Percentiles rank a stretch among this genome's conserved stretches.
phyloP scores from a whole-genome alignment of 805 yeast species.

The Myxozyma neotropica region DNA sequence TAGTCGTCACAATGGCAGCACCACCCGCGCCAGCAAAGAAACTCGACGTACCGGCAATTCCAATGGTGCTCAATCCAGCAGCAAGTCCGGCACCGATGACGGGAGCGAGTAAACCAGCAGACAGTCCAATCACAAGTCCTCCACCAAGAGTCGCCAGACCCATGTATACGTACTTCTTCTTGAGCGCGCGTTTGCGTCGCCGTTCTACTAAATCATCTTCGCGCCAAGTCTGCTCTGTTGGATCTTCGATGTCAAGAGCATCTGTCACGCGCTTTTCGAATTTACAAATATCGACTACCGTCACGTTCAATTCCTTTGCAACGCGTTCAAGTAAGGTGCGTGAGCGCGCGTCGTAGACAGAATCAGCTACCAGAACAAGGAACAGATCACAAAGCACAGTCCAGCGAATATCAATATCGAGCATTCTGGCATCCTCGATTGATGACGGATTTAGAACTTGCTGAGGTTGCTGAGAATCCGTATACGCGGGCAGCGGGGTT shows the following conservation, averaged over 20 bases:
- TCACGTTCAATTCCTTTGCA: constrained; percentile 61
- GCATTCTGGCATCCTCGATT: constrained; percentile 34
- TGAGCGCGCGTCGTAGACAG: constrained; percentile 87
- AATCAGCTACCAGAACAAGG: constrained; percentile 74
- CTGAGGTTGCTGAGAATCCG: constrained; percentile 5
- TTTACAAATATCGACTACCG: constrained; percentile 72
- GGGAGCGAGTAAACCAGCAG: constrained; percentile 95
- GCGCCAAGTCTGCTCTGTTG: constrained; percentile 75
- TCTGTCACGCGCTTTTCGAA: constrained; percentile 91
- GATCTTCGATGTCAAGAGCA: constrained; percentile 83
- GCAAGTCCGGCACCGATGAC: constrained; percentile 98
- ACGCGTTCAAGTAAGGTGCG: constrained; percentile 73
- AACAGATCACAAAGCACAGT: constrained; percentile 90
- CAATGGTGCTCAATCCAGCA: constrained; percentile 93
- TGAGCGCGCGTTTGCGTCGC: constrained; percentile 66
- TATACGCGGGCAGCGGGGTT: constrained; percentile 27
- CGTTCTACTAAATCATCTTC: constrained; percentile 63
- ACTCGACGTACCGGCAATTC: constrained; percentile 89
- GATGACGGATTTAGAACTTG: constrained; percentile 22
- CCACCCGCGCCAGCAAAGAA: constrained; percentile 97
- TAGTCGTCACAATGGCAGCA: constrained; percentile 87
- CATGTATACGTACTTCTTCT: constrained; percentile 75
- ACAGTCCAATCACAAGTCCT: constrained; percentile 86
- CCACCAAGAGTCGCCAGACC: constrained; percentile 98
- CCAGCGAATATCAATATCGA: constrained; percentile 85